Conservation (phyloP, 768 basidiomycete genomes). For the Tricholoma flavovirens region DNA sequence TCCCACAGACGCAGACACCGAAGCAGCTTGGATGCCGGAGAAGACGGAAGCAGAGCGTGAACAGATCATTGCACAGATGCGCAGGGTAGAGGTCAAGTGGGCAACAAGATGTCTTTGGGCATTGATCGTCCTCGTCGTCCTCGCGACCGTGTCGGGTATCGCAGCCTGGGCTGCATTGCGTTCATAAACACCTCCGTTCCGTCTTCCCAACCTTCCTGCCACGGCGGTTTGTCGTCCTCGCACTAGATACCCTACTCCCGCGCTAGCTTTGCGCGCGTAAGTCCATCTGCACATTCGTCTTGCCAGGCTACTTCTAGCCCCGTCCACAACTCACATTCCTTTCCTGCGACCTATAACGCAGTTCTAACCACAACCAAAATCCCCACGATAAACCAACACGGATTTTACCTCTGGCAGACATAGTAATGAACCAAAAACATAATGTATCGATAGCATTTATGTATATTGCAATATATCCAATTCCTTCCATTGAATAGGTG, state of each 20-base stretch:
- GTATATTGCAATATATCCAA: neutral
- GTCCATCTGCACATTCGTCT: neutral
- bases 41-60: slow-evolving; percentile 48
- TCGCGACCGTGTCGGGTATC: slow-evolving; percentile 27
- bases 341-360: neutral
- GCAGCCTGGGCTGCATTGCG: slow-evolving; percentile 27
- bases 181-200: slow-evolving; percentile 8
- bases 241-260: neutral
- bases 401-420: slow-evolving; percentile 3
- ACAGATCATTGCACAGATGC: slow-evolving; percentile 40
- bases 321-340: neutral
- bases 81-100: slow-evolving; percentile 49
- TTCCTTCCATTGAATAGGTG: neutral
- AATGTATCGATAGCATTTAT: slow-evolving; percentile 11
- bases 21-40: slow-evolving; percentile 47
- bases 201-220: neutral
- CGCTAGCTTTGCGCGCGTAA: neutral
- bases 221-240: too few relatives aligned
- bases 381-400: neutral
- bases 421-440: slow-evolving; percentile 3
- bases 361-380: neutral
- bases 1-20: slow-evolving; percentile 13
- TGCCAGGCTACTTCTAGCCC: neutral
- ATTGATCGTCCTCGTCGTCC: slow-evolving; percentile 38
- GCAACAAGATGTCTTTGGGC: slow-evolving; percentile 52